Base-by-base conservation (phyloP, 257 asterid species). In the Ocimum tenuiflorum region DNA sequence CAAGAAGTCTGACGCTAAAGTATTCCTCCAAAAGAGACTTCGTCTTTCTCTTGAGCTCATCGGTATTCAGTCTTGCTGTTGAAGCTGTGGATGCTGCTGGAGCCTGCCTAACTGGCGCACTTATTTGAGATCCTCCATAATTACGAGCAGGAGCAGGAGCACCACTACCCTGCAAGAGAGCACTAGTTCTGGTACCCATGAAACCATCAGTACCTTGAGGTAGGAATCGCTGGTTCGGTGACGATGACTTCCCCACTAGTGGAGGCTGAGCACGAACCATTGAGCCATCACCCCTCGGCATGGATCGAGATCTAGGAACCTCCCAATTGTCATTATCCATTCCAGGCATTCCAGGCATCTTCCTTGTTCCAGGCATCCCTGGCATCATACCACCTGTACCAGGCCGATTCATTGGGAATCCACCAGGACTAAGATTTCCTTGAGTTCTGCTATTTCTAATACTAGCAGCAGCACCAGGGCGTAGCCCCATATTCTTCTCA, bases 331-430 rank as follows among this genome's bases (percentile, higher is more conserved):
- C 96, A 8, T 77, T 70, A 63, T 87, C 94, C 45, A 85, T 61
- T 53, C 91, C 95, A 11, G 97, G 91, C 82, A 79, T 77, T 15
- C 96, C 97, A 0, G 96, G 87, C 91, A 92, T 81, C 80, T 83
- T 92, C 75, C 96, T 82, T 39, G 81, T 67, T 54, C 97, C 97
- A 0, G 99, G 99, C 96, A 85, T 90, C 60, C 99, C 99, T 0
- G 99, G 97, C 95, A 90, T 90, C 96, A 90, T 86, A 36, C 99
- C 96, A 56, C 96, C 97, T 49, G 85, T 35, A 41, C 97, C 97
- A 33, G 95, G 91, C 3, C 92, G 87, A 67, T 79, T 90, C 74
- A 86, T 73, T 15, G 95, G 88, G 79, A 77, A 79, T 43, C 91
- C 95, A 39, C 83, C 74, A 17, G 97, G 90, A 68, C 87, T 76